phyloP scores from a whole-genome alignment of 345 rosid genomes.

The Syzygium aromaticum region DNA sequence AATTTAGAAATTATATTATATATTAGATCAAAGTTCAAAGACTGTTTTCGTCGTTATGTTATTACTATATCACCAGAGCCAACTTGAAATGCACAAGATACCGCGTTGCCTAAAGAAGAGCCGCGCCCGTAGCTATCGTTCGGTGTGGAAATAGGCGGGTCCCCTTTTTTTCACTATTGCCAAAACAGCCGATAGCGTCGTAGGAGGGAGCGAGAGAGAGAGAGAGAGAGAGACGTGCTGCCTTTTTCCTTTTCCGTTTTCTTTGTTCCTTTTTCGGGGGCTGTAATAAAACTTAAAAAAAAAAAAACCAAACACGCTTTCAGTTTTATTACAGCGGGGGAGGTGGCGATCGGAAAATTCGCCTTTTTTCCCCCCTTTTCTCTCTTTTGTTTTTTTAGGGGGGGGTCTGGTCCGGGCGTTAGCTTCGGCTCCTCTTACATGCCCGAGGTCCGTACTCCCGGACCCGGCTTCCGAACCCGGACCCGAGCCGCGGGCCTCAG shows the following conservation, averaged over 20 bases:
- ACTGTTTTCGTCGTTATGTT: accelerated
- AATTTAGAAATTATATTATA: too few species aligned
- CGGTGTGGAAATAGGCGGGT: neutral
- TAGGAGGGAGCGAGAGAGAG: neutral
- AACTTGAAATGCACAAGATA: neutral
- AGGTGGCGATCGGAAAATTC: neutral
- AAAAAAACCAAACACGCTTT: neutral
- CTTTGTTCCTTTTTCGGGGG: neutral
- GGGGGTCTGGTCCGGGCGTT: neutral
- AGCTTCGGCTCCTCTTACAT: neutral
- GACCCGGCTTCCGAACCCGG: constrained; percentile 9
- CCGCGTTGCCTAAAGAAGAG: neutral
- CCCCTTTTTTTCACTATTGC: neutral
- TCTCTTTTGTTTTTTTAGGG: too few species aligned
- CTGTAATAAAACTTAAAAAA: neutral
- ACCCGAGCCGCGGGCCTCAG: constrained; percentile 14
- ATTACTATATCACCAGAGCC: neutral
- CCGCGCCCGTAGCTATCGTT: neutral
- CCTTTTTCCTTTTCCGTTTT: neutral
- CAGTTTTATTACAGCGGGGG: neutral
- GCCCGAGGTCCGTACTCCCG: neutral
- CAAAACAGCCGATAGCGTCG: neutral
- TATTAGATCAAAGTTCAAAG: too few species aligned
- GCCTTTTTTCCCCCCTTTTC: neutral
- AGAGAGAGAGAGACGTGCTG: neutral